A percentile compares a stretch with the other conserved stretches of the same genome.
These are phyloP conservation scores for Pythium brachiatum DNA, from an alignment of 352 stramenopile species.

Conservation along the genomic window DNA sequence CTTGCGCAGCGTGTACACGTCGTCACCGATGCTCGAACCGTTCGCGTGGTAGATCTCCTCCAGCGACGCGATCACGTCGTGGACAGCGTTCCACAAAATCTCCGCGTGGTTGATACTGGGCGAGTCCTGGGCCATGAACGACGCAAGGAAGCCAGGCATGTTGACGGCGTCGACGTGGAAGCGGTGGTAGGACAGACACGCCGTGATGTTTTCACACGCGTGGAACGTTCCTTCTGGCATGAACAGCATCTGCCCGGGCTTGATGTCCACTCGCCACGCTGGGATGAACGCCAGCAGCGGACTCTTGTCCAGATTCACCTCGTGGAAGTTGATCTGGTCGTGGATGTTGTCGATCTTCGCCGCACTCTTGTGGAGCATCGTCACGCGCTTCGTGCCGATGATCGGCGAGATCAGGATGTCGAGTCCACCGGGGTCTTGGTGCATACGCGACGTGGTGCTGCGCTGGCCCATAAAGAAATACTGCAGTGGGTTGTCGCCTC, in stretches of 20 bases:
- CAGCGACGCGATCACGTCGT: constrained; percentile 86
- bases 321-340: constrained; percentile 76
- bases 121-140: constrained; percentile 89
- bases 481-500: constrained; percentile 89
- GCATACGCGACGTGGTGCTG: constrained; percentile 88
- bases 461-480: constrained; percentile 95
- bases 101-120: constrained; percentile 89
- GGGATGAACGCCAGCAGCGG: constrained; percentile 88
- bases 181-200: constrained; percentile 92
- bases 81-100: constrained; percentile 91
- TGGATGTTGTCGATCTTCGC: constrained; percentile 86
- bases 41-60: constrained; percentile 74
- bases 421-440: constrained; percentile 89
- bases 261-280: constrained; percentile 84
- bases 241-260: constrained; percentile 91
- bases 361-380: constrained; percentile 67
- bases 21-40: constrained; percentile 37
- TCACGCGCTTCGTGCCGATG: constrained; percentile 76
- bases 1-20: constrained; percentile 50
- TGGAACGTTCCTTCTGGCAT: constrained; percentile 94
- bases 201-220: constrained; percentile 90
- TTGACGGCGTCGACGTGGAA: constrained; percentile 94
- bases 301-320: constrained; percentile 81
- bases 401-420: constrained; percentile 94
- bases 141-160: constrained; percentile 85